phyloP scores from a whole-genome alignment of 306 rosid species.

The Vigna mungo region DNA sequence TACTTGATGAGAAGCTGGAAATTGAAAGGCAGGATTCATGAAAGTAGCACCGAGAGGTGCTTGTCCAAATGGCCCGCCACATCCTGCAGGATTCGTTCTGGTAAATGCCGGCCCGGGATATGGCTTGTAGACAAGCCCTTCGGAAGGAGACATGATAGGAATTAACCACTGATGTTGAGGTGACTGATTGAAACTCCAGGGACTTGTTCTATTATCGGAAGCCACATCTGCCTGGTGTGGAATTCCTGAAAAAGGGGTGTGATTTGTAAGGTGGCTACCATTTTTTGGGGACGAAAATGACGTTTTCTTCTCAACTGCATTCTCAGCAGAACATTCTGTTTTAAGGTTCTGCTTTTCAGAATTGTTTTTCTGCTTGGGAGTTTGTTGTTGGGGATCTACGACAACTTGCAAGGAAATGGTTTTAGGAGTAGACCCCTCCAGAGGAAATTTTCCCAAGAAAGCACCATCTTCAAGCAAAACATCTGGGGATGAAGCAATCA shows the following conservation, averaged over 20 bases:
- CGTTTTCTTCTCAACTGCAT: slow-evolving; percentile 52
- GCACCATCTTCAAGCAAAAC: slow-evolving; percentile 66
- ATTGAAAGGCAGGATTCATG: slow-evolving; percentile 59
- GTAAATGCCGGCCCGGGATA: slow-evolving; percentile 59
- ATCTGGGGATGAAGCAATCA: slow-evolving; percentile 80
- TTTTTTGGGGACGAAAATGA: slow-evolving; percentile 53
- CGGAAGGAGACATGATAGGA: slow-evolving; percentile 81
- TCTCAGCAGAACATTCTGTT: slow-evolving; percentile 75
- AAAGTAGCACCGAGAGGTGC: slow-evolving; percentile 48
- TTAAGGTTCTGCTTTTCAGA: slow-evolving; percentile 58
- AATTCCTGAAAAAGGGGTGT: slow-evolving; percentile 50
- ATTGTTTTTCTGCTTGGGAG: slow-evolving; percentile 44
- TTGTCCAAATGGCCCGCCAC: slow-evolving; percentile 55
- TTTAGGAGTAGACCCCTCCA: slow-evolving; percentile 49
- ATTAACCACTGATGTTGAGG: slow-evolving; percentile 75
- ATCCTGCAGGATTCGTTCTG: slow-evolving; percentile 59
- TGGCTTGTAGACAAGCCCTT: slow-evolving; percentile 90
- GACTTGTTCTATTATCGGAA: slow-evolving; percentile 51
- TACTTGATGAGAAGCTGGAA: slow-evolving; percentile 58
- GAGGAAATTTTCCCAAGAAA: slow-evolving; percentile 56
- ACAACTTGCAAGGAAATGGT: slow-evolving; percentile 37
- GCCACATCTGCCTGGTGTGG: slow-evolving; percentile 43
- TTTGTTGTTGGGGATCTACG: slow-evolving; percentile 41
- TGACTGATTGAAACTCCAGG: slow-evolving; percentile 67
- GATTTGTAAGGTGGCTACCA: slow-evolving; percentile 54